phyloP scores from a whole-genome alignment of 2,329 filamentous ascomycete species.

The Trichoderma sp. region DNA sequence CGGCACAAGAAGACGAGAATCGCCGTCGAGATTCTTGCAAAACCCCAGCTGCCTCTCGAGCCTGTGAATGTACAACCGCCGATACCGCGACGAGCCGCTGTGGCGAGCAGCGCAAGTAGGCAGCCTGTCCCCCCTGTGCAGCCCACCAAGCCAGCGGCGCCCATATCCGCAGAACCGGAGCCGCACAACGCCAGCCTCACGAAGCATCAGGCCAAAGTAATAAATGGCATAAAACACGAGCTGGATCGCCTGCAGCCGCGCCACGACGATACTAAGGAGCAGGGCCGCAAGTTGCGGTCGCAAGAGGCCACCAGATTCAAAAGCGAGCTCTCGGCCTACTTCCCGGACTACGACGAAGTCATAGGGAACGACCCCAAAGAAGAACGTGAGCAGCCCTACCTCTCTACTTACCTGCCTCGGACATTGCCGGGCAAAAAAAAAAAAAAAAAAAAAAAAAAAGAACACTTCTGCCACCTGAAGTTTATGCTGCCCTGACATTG shows the following conservation, averaged over 20 bases:
- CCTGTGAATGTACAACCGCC: constrained; percentile 28
- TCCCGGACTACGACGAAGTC: constrained; percentile 90
- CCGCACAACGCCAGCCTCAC: constrained; percentile 36
- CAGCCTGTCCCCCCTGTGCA: constrained; percentile 12
- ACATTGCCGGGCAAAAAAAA: neutral
- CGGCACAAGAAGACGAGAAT: constrained; percentile 51
- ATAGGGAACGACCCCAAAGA: constrained; percentile 81
- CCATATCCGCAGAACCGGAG: constrained; percentile 22
- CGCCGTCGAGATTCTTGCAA: constrained; percentile 49
- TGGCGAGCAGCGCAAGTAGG: constrained; percentile 17
- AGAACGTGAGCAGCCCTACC: constrained; percentile 56
- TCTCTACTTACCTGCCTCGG: neutral
- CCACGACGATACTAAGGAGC: constrained; percentile 48
- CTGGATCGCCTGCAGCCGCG: constrained; percentile 53
- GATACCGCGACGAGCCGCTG: constrained; percentile 25
- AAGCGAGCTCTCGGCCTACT: constrained; percentile 87
- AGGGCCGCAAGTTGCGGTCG: constrained; percentile 77
- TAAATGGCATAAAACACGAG: constrained; percentile 61
- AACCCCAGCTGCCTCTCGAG: constrained; percentile 28
- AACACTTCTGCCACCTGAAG: neutral
- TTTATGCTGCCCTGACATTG: neutral
- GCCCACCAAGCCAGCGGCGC: constrained; percentile 24
- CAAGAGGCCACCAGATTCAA: constrained; percentile 83
- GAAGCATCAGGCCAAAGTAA: constrained; percentile 56
- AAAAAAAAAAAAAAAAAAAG: too few species aligned